Conservation (phyloP, 2,329 filamentous ascomycete genomes). For the Fusarium nisikadoi region DNA sequence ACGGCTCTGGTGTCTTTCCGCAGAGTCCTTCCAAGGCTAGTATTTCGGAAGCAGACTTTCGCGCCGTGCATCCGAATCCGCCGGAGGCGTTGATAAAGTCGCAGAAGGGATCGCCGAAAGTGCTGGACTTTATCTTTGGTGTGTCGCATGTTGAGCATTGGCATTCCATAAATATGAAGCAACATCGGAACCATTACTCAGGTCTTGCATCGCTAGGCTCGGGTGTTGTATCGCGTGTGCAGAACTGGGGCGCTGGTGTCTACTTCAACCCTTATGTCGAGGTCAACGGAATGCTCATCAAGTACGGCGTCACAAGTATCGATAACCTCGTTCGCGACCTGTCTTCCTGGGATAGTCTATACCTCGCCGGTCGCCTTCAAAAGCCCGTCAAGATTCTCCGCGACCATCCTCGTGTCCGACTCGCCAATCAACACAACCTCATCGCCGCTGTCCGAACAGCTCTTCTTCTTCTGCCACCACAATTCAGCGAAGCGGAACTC, state of each 20-base stretch:
- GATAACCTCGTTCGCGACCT: constrained; percentile 89
- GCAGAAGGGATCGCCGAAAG: constrained; percentile 89
- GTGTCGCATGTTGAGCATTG: constrained; percentile 95
- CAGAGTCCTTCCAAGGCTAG: constrained; percentile 68
- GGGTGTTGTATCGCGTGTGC: constrained; percentile 83
- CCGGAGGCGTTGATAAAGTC: constrained; percentile 83
- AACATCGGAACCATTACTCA: constrained; percentile 94
- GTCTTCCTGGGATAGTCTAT: constrained; percentile 91
- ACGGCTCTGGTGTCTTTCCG: constrained; percentile 95
- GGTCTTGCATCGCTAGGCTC: constrained; percentile 85
- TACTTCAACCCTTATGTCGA: constrained; percentile 98
- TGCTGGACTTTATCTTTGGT: constrained; percentile 99
- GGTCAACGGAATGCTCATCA: constrained; percentile 94
- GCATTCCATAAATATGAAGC: constrained; percentile 90
- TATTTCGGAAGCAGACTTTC: constrained; percentile 66
- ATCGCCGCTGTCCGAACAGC: constrained; percentile 91
- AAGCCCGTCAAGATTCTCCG: constrained; percentile 98
- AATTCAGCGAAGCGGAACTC: constrained; percentile 87
- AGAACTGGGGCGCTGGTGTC: constrained; percentile 93
- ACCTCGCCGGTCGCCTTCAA: constrained; percentile 94
- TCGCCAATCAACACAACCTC: constrained; percentile 96
- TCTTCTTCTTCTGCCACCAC: constrained; percentile 82
- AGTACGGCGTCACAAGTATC: constrained; percentile 96
- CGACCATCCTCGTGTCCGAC: constrained; percentile 89
- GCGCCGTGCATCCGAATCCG: constrained; percentile 81